Conservation (phyloP, 306 rosid species). For the Prosopis cineraria region DNA sequence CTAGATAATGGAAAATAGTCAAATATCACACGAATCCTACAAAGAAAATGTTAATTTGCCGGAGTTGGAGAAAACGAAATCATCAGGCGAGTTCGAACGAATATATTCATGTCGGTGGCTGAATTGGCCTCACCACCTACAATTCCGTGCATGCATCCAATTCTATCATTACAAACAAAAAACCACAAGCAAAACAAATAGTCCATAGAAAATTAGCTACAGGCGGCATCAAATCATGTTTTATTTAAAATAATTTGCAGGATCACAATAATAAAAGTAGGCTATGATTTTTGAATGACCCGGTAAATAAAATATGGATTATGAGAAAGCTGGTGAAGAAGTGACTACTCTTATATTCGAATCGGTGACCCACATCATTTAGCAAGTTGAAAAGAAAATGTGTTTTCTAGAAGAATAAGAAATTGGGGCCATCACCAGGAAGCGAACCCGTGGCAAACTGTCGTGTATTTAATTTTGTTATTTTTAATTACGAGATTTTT, state of each 20-base stretch:
- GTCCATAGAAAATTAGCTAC: not conserved
- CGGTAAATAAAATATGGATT: too few species aligned
- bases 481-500: too few species aligned
- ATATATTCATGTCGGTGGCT: not conserved
- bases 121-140: constrained; percentile 3
- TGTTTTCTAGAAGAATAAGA: too few species aligned
- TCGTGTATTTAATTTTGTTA: too few species aligned
- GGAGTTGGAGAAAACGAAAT: constrained; percentile 17
- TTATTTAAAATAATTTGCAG: not conserved
- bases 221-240: not conserved
- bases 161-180: not conserved
- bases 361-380: too few species aligned
- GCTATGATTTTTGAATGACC: too few species aligned
- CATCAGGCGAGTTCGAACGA: constrained; percentile 6
- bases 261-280: not conserved
- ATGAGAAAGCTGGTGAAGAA: too few species aligned
- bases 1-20: not conserved
- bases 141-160: constrained; percentile 14
- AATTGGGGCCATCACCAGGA: too few species aligned
- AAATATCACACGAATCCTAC: not conserved
- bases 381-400: too few species aligned
- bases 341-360: too few species aligned
- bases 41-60: constrained; percentile 21
- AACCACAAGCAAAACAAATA: not conserved
- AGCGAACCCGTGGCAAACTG: too few species aligned